Evolutionary conservation across 192 early-diverging fungal species (phyloP).

Genomic region (Gaertneriomyces sp.): DNA sequence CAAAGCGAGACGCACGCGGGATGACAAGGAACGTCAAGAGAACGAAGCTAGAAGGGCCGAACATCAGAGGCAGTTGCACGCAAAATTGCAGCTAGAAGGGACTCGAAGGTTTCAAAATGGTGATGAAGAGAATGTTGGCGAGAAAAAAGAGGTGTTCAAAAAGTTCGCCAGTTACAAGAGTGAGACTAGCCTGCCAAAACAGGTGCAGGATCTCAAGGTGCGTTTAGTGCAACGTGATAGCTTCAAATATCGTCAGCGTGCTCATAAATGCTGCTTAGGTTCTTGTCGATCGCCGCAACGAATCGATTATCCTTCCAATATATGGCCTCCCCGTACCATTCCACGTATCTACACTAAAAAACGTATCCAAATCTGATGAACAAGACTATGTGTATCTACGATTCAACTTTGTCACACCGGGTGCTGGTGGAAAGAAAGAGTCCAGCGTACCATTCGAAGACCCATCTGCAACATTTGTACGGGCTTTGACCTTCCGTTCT

Average conservation of each 20-base stretch:
- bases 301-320: constrained; percentile 89
- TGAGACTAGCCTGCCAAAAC: constrained; percentile 80
- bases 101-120: constrained; percentile 71
- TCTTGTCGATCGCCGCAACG: constrained; percentile 79
- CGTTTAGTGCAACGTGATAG: neutral
- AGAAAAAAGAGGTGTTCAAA: constrained; percentile 70
- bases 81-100: constrained; percentile 72
- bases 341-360: constrained; percentile 96
- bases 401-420: constrained; percentile 94
- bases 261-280: constrained; percentile 54
- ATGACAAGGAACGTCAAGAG: constrained; percentile 25
- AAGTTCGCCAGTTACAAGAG: constrained; percentile 96
- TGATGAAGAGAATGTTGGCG: constrained; percentile 50
- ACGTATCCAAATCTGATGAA: constrained; percentile 90
- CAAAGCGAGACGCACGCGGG: neutral
- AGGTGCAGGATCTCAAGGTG: constrained; percentile 67
- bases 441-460: constrained; percentile 74
- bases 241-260: neutral
- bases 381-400: constrained; percentile 85
- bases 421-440: constrained; percentile 91
- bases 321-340: constrained; percentile 97
- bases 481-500: constrained; percentile 87
- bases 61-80: constrained; percentile 86
- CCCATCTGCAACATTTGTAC: constrained; percentile 82
- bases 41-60: constrained; percentile 69